A percentile compares a stretch with the other conserved stretches of the same genome.
Evolutionary conservation across 257 asterid species (phyloP).

Genomic region (Solanum appendiculatum): DNA sequence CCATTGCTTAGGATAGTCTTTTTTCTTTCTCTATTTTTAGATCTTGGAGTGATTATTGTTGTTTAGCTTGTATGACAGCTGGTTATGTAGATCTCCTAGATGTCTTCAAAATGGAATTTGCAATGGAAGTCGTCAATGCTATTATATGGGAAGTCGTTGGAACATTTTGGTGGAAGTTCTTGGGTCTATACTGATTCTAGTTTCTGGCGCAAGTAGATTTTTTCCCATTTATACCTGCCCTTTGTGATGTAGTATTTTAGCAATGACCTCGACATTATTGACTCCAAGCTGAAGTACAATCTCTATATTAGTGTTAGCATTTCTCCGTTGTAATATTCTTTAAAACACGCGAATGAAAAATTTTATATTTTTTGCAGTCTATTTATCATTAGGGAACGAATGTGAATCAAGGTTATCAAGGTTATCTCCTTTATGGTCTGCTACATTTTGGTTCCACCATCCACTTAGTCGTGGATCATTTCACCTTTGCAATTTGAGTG

Average conservation of each 20-base stretch:
- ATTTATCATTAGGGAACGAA: background rate
- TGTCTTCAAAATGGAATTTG: slow-evolving; percentile 69
- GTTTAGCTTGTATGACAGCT: slow-evolving; percentile 37
- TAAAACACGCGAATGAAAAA: background rate
- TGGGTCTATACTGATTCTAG: slow-evolving; percentile 58
- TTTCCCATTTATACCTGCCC: background rate
- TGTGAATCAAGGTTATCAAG: background rate
- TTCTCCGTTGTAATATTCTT: background rate
- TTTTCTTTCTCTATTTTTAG: background rate
- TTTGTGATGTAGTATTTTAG: background rate
- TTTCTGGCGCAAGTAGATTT: slow-evolving; percentile 13
- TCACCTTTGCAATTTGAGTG: background rate
- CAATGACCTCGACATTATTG: background rate
- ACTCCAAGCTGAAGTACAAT: background rate
- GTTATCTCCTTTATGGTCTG: background rate
- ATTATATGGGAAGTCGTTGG: slow-evolving; percentile 70
- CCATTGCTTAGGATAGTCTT: background rate
- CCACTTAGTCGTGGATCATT: background rate
- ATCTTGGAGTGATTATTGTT: slow-evolving; percentile 2
- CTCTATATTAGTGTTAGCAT: background rate
- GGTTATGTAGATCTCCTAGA: slow-evolving; percentile 91
- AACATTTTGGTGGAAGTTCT: slow-evolving; percentile 85
- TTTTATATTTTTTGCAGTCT: background rate
- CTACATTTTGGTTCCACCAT: background rate
- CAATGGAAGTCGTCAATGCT: slow-evolving; percentile 69